Evolutionary conservation across 169 alveolate species (phyloP), one percentile per base, ranked within the genome.

Genomic region (Plasmodium knowlesi): DNA sequence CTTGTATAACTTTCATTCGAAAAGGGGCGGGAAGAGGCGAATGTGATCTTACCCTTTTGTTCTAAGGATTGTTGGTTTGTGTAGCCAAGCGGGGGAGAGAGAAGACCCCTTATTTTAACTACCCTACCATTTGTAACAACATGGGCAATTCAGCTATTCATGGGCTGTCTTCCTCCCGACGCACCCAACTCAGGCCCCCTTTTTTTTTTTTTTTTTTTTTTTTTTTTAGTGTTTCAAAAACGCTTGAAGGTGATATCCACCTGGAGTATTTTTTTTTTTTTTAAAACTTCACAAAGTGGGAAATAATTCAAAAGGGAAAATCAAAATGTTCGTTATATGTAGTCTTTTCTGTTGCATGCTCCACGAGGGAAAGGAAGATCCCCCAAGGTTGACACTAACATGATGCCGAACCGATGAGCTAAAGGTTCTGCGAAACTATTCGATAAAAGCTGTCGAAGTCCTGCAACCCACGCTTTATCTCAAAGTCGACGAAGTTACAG

Each of bases 401-500:
- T 0, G 16, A 8, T 41, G 10, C 10, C 46, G 0, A 0, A 39
- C 9, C 8, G 76, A 6, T 10, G 37, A 5, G 8, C 67, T 61
- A 83, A 39, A 83, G 74, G 43, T 85, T 41, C 41, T 22, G 57
- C 61, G 22, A n/a, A 6, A 86, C 61, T 2, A 46, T 3, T 12
- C 30, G 78, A 80, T 86, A 43, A 32, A 86, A 86, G 3, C 22
- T 28, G 46, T 86, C 93, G 43, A 86, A 86, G 46, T 86, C 93
- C 67, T 19, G 53, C 57, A 86, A 39, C 19, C 93, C 93, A 10
- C 57, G 37, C 30, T 74, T 74, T 19, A 86, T 74, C n/a, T 74
- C 86, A 57, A 86, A 86, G 67, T 86, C 78, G 19, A 86, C 25
- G 32, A 86, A 6, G 70, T 73, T 86, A 34, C 81, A 86, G 3